Base-by-base conservation (phyloP, 164 flowering plant genomes). In the Kingdonia uniflora region DNA sequence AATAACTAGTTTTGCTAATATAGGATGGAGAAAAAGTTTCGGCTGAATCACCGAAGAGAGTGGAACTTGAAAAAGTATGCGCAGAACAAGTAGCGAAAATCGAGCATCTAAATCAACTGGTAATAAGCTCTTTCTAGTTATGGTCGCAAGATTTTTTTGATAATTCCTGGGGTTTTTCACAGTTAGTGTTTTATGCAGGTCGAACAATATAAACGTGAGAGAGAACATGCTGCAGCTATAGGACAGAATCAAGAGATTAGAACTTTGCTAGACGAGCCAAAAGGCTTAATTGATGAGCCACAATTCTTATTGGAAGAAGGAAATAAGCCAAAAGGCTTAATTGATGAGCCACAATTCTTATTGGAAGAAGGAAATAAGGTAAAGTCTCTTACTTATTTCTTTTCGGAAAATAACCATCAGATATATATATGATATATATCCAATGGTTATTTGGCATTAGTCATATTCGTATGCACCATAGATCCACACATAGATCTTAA, bases 21-120 rank as follows among this genome's bases (percentile, higher is more conserved):
- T 24, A 75, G 80, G 77, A 59, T 60, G 52, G 51, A 15, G 71
- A 54, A 43, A 67, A 50, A 38, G 72, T 45, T 26, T 52, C 53
- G 45, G 60, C 52, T 52, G 57, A 58, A 42, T 74, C 71, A 15
- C 58, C 17, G 5, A 68, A 56, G 52, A 74, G 67, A 59, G 73
- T 67, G 60, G 84, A 81, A 55, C 92, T 91, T 54, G 82, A 81
- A 67, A 71, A 44, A 49, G 41, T 80, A 45, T 85, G 95, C 53
- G 70, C 49, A 43, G 88, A 84, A 57, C 96, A 91, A 67, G 78
- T 77, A 44, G 72, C 84, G 40, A 74, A 81, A 76, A 85, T 87
- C 51, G 85, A 82, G 75, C 74, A 78, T 58, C 75, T 92, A 25
- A 78, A 69, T 54, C 61, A 16, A 38, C 63, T 74, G 86, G 98